Evolutionary conservation across 2,329 filamentous ascomycete genomes (phyloP).

Genomic region (Paecilomyces dactylethromorphus): DNA sequence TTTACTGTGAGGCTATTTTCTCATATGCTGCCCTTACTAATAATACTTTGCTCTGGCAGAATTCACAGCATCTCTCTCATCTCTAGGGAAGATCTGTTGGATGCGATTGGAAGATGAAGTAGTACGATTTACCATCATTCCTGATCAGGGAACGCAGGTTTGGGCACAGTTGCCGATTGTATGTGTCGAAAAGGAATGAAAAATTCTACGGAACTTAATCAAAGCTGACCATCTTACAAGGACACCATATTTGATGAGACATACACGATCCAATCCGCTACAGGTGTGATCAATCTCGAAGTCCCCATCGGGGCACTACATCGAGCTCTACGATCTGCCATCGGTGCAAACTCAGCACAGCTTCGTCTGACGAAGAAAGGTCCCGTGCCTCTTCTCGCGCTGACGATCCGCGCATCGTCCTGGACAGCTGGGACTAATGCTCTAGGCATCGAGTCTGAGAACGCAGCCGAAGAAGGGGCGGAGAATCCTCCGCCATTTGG

Average conservation of each 20-base stretch:
- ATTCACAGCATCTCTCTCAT: constrained; percentile 56
- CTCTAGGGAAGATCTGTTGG: constrained; percentile 79
- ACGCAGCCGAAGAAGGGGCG: constrained; percentile 10
- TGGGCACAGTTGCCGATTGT: constrained; percentile 66
- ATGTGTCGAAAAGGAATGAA: constrained; percentile 11
- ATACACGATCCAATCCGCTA: constrained; percentile 80
- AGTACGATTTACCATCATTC: constrained; percentile 90
- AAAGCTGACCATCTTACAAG: constrained; percentile 17
- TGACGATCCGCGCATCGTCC: constrained; percentile 71
- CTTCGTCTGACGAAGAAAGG: constrained; percentile 92
- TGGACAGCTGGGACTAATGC: constrained; percentile 47
- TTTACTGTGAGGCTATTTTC: too few species aligned
- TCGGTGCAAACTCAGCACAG: constrained; percentile 71
- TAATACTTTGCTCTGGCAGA: constrained; percentile 35
- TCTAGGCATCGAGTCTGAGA: constrained; percentile 45
- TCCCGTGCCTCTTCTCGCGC: constrained; percentile 73
- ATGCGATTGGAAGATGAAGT: constrained; percentile 80
- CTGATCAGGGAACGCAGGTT: constrained; percentile 89
- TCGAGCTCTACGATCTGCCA: constrained; percentile 83
- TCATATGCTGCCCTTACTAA: background rate
- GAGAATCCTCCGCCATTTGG: background rate
- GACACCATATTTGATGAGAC: constrained; percentile 77
- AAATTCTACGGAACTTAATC: constrained; percentile 18
- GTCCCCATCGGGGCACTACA: constrained; percentile 82
- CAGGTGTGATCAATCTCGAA: constrained; percentile 95